Conservation (phyloP, 2,329 filamentous ascomycete species). For the Huntiella omanensis region DNA sequence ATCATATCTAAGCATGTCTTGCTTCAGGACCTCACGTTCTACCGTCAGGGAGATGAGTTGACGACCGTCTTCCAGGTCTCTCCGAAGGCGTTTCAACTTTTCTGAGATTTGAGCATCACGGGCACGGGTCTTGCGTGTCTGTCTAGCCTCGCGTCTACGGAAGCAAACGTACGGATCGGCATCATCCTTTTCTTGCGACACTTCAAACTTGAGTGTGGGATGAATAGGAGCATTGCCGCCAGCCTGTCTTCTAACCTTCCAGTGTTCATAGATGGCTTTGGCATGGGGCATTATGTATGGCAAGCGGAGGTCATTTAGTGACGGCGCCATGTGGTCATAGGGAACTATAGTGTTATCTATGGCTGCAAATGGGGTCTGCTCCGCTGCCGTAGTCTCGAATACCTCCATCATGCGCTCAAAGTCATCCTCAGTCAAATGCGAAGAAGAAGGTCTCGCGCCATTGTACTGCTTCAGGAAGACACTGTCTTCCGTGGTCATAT, state of each 20-base stretch:
- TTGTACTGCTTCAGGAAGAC: constrained; percentile 72
- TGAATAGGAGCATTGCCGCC: constrained; percentile 56
- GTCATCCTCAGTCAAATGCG: constrained; percentile 65
- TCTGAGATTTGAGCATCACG: constrained; percentile 88
- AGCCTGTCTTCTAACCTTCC: constrained; percentile 52
- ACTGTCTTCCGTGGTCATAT: constrained; percentile 84
- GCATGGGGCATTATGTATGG: constrained; percentile 37
- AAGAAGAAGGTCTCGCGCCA: constrained; percentile 43
- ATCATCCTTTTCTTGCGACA: constrained; percentile 83
- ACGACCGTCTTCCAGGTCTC: constrained; percentile 77
- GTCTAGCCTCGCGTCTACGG: constrained; percentile 79
- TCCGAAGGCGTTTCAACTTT: constrained; percentile 77
- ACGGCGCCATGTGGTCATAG: constrained; percentile 57
- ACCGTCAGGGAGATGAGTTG: constrained; percentile 60
- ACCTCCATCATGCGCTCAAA: constrained; percentile 92
- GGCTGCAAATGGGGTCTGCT: constrained; percentile 72
- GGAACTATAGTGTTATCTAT: constrained; percentile 74
- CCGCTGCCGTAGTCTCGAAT: constrained; percentile 71
- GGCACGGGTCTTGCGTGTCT: constrained; percentile 84
- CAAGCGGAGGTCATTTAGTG: constrained; percentile 34
- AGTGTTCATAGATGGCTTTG: constrained; percentile 75
- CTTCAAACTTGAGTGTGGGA: constrained; percentile 78
- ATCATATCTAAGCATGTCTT: constrained; percentile 57
- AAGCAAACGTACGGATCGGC: constrained; percentile 97
- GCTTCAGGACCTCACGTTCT: constrained; percentile 62